Percentiles rank a stretch among this genome's conserved stretches.
phyloP scores from a whole-genome alignment of 139 green algal species.

The Medakamo hakoo region DNA sequence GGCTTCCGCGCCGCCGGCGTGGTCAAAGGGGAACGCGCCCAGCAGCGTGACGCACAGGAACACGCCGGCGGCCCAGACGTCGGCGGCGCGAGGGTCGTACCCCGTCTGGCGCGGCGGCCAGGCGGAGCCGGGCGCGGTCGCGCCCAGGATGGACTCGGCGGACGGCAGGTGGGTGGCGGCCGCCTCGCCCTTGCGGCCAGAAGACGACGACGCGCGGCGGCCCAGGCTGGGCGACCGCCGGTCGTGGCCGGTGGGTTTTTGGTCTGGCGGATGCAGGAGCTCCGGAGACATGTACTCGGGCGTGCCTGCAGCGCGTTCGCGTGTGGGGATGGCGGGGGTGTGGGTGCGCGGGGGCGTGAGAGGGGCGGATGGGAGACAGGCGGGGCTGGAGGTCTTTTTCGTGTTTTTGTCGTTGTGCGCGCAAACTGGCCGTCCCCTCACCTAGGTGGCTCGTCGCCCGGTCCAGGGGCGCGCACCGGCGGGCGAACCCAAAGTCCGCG shows the following conservation, averaged over 20 bases:
- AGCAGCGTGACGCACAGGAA: slow-evolving; percentile 63
- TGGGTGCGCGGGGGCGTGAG: background rate
- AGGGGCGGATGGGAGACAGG: no score
- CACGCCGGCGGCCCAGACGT: slow-evolving; percentile 58
- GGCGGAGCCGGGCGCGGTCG: background rate
- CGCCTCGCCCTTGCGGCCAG: no score
- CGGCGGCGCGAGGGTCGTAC: slow-evolving; percentile 14
- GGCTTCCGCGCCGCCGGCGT: slow-evolving; percentile 7
- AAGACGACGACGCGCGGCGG: no score
- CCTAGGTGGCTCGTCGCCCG: background rate
- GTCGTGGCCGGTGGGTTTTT: slow-evolving; percentile 4
- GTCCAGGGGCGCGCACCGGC: slow-evolving; percentile 8
- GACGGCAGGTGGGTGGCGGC: no score
- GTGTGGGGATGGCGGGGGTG: no score
- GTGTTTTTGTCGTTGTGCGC: no score
- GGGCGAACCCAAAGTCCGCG: slow-evolving; percentile 55
- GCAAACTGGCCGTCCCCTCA: no score
- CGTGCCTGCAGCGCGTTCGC: no score
- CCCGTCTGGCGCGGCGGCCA: no score
- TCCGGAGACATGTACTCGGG: slow-evolving; percentile 63
- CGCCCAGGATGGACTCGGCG: no score
- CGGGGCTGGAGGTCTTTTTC: no score
- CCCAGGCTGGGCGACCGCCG: no score
- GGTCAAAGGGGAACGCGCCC: slow-evolving; percentile 76
- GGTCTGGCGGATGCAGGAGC: slow-evolving; percentile 20